A percentile compares a stretch with the other conserved stretches of the same genome.
Conservation (phyloP, 1,284 basidiomycete genomes). For the Boletus mariae region DNA sequence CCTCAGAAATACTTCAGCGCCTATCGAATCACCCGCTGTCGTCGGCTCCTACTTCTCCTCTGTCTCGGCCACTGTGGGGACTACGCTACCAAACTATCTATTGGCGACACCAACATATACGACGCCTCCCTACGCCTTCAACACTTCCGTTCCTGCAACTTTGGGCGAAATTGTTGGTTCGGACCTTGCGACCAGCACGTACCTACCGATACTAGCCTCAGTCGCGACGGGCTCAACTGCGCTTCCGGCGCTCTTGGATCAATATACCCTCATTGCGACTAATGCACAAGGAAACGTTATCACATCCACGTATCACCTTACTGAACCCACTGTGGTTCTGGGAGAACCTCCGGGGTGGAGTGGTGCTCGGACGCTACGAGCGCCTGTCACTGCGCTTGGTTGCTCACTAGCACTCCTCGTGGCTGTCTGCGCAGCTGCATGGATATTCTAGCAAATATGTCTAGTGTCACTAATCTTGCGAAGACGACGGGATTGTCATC, state of each 20-base stretch:
- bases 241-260: constrained; percentile 45
- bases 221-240: constrained; percentile 38
- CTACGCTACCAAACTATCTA: constrained; percentile 74
- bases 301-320: constrained; percentile 44
- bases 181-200: constrained; percentile 67
- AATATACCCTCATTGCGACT: constrained; percentile 46
- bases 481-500: too few relatives aligned
- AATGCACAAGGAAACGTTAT: constrained; percentile 41
- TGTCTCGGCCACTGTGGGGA: constrained; percentile 61
- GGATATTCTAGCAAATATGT: constrained; percentile 17
- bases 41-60: constrained; percentile 59
- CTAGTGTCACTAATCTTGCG: not conserved
- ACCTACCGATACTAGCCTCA: constrained; percentile 50
- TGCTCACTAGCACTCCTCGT: constrained; percentile 10
- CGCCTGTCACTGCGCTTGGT: constrained; percentile 11
- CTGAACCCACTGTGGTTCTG: constrained; percentile 40
- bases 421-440: constrained; percentile 9
- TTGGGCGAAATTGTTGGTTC: constrained; percentile 52
- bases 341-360: constrained; percentile 48
- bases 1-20: constrained; percentile 44
- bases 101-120: constrained; percentile 64
- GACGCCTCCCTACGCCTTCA: constrained; percentile 69
- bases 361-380: constrained; percentile 8
- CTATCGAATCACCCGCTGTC: constrained; percentile 37
- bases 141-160: constrained; percentile 56